Conservation (phyloP, 805 yeast genomes). For the Phaffomyces thermotolerans region DNA sequence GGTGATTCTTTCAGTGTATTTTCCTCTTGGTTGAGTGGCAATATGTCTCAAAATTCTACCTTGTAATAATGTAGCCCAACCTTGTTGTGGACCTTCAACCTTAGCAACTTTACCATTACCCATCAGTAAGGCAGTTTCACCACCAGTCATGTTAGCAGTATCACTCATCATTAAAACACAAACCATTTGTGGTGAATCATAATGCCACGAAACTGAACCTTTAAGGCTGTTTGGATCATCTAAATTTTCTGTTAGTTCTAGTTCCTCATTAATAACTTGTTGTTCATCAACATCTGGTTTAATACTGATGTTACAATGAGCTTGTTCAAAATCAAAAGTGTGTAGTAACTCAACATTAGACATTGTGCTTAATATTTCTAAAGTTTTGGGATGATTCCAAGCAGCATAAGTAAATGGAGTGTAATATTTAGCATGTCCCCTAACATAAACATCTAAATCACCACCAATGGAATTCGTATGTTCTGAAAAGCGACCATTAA, state of each 20-base stretch:
- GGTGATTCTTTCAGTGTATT: conserved; percentile 34
- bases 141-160: conserved; percentile 52
- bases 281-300: conserved; percentile 18
- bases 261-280: background rate
- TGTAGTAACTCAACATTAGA: conserved; percentile 31
- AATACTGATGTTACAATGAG: conserved; percentile 44
- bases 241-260: conserved; percentile 7
- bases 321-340: conserved; percentile 44
- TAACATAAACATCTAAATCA: conserved; percentile 36
- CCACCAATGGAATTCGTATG: conserved; percentile 37
- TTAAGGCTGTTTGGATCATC: conserved; percentile 28
- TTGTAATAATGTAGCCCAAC: conserved; percentile 44
- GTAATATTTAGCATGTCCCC: conserved; percentile 42
- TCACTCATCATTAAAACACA: conserved; percentile 59
- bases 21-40: conserved; percentile 37
- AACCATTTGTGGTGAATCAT: conserved; percentile 57
- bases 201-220: conserved; percentile 57
- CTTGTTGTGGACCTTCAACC: conserved; percentile 36
- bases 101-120: conserved; percentile 20
- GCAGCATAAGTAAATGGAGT: conserved; percentile 49
- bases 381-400: conserved; percentile 52
- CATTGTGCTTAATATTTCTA: conserved; percentile 47
- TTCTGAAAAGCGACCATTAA: conserved; percentile 36
- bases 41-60: conserved; percentile 40
- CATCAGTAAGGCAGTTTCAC: conserved; percentile 46